These are phyloP conservation scores for Pseudoscleropodium purum DNA, from an alignment of 225 moss, liverwort and hornwort species.

Conservation along the genomic window DNA sequence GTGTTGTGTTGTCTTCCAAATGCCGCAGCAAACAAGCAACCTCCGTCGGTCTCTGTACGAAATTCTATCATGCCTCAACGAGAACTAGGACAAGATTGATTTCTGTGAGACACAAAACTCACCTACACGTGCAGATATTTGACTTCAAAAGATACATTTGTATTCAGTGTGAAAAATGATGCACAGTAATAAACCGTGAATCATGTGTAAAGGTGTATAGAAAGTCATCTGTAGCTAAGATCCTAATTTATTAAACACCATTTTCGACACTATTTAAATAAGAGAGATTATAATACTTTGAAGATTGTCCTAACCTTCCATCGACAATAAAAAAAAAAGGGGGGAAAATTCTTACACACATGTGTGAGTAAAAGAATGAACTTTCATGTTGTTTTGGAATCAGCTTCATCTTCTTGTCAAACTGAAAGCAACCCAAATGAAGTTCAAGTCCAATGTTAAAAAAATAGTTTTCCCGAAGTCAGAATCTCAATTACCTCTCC, in stretches of 20 bases:
- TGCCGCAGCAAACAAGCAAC: background rate
- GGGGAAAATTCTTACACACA: background rate
- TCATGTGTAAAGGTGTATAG: background rate
- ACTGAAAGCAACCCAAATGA: background rate
- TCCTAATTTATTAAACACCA: background rate
- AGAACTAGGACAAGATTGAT: background rate
- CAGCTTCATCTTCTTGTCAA: background rate
- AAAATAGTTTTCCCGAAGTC: background rate
- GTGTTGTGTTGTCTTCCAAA: background rate
- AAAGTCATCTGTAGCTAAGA: background rate
- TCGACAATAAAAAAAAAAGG: too few relatives aligned
- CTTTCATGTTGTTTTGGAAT: background rate
- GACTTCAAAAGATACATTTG: background rate
- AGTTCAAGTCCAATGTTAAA: background rate
- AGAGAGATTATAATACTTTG: background rate
- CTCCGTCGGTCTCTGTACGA: too few relatives aligned
- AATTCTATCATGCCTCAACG: background rate
- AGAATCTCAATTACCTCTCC: fast-evolving
- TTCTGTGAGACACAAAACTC: background rate
- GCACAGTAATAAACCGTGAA: background rate
- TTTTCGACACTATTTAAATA: background rate
- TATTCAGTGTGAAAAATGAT: background rate
- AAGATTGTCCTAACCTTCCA: background rate
- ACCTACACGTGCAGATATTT: background rate
- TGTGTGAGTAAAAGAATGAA: fast-evolving